Base-by-base conservation (phyloP, 768 basidiomycete genomes). In the Lactarius evosmus region DNA sequence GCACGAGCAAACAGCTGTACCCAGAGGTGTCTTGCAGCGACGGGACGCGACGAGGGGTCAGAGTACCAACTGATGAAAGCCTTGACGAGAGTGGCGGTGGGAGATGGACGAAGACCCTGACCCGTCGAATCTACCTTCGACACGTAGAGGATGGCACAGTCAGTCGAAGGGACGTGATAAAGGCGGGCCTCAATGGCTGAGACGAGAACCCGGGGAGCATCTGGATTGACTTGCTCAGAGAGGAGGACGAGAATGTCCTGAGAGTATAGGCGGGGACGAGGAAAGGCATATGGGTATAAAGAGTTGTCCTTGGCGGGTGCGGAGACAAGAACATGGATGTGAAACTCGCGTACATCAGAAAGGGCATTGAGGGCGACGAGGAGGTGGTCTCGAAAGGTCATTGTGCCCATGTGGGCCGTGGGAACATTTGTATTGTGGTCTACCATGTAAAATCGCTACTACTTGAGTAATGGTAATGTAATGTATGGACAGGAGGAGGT, bases 61-160 rank as follows among this genome's bases (percentile, higher is more conserved):
- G 52, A 17, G 52, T 53, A 32, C 52, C 52, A 65, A n/a, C 68
- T 61, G 16, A 98, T 67, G 61, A 97, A 80, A 0, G 87, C 77
- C 22, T 80, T 78, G 50, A 93, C 85, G 58, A 98, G 83, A 14
- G 80, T 72, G 4, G 82, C 75, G 2, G 94, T 93, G 3, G 91
- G 90, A 44, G 87, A 83, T 0, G 87, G 89, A 4, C 74, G 66
- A 30, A 70, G 72, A 9, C 79, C 82, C 72, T 95, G 87, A 0
- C 95, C 95, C 0, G 95, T 93, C 12, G 94, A 86, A 74, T 99
- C 97, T 58, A 97, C 87, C 76, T 99, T 99, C 55, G 92, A 91
- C 57, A 99, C 81, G 74, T 99, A 96, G 38, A 53, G 52, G 30
- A 53, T 32, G 32, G 52, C 52, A 33, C 30, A 53, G 52, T 53